Evolutionary conservation across 129 eudicot genomes (phyloP), one percentile per base, ranked within the genome.

Genomic region (Scalesia atractyloides): DNA sequence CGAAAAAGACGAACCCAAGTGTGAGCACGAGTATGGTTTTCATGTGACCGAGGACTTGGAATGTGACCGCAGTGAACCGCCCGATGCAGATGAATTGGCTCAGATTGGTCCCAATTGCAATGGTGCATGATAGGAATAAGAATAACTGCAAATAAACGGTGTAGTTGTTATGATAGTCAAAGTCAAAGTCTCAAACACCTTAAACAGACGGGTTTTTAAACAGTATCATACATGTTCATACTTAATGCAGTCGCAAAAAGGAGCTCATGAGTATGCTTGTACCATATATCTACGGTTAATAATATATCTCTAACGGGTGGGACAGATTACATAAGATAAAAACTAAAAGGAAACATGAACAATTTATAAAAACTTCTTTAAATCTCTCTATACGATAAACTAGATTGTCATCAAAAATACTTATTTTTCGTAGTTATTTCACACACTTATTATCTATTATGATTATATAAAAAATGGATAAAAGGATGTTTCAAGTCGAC

Each of bases 1-100:
- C 91, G 33, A 88, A 88, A 67, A 85, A 88, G 18, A 88, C 19
- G 77, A 88, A 88, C 9, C 95, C 91, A 16, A 88, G 61, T 20
- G 76, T 83, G 70, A 88, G 76, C 48, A 88, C 95, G 1, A 88
- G 85, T 66, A 88, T 81, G 26, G 95, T 88, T 83, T 88, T 88
- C 91, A 88, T 88, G 78, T 88, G 95, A 37, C 95, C 95, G 5
- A 88, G 88, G 46, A 85, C 95, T 79, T 88, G 95, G 74, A 88
- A 88, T 5, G 95, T 64, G 34, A 85, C 95, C 0, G 95, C 95
- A 17, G 95, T 83, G 79, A 79, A 79, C 79, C 83, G 52, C 13
- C 83, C 83, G 4, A 79, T 79, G 79, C 83, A 79, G 56, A 79
- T 79, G 64, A 79, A 79, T 12, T 79, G 83, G 64, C 79, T 79